Base-by-base conservation (phyloP, 2,329 filamentous ascomycete species). In the Hymenoscyphus occultus region DNA sequence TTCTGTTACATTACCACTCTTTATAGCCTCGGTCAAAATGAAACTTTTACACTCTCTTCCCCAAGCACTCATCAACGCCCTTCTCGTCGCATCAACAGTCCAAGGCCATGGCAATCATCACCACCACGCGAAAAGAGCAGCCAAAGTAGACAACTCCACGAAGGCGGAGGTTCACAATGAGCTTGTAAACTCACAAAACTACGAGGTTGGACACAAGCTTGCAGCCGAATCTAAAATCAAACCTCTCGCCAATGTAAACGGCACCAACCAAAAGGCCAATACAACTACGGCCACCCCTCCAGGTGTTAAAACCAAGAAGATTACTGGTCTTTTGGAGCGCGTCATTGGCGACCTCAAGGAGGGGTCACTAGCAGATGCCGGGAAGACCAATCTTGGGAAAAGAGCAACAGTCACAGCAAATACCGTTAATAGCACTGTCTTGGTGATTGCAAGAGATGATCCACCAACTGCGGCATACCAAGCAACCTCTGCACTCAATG, bases 361-460 rank as follows among this genome's bases (percentile, higher is more conserved):
- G 9, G 9, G 35, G 5, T 9, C 6, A 35, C 5, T 4, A 35
- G 35, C 5, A 35, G 9, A 35, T 54, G 22, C 48, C 22, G 9
- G 9, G 48, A 1, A 54, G 48, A 35, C 9, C 48, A 3, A 19
- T 56, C n/a, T 28, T 28, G 28, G 28, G 28, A 28, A 56, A 16
- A 28, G 19, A 10, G 4, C 13, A 59, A 32, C 56, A 40, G 56
- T 59, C 39, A 40, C 56, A 59, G 59, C 59, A 35, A 61, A 22
- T n/a, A 28, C 59, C 6, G 59, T 61, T 16, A 12, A 31, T 42
- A 61, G 66, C 75, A 86, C 83, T 35, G 80, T 87, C 63, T 77
- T 88, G 51, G 77, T 88, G 57, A 78, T 88, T 69, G 84, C 83
- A 54, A 78, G 79, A 67, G 83, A 86, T 71, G 10, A 35, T 12